Evolutionary conservation across 139 green algal genomes (phyloP), one percentile per base, ranked within the genome.

Genomic region (Limnomonas spitsbergensis): DNA sequence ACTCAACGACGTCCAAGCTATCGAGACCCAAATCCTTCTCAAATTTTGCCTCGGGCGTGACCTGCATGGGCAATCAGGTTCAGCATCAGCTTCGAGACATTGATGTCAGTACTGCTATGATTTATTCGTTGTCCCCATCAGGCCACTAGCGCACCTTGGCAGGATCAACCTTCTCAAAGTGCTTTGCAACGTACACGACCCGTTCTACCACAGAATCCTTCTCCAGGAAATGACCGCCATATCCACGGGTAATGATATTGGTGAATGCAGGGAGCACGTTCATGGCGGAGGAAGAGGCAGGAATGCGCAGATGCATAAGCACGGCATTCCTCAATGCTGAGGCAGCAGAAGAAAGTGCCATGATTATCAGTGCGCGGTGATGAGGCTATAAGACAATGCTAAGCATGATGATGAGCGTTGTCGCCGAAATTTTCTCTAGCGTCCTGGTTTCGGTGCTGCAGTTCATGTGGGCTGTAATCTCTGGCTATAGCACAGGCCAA

Each of bases 111-210:
- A 38, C 27, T 38, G 27, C 27, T 24, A 34, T 20, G 9, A 61
- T 9, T n/a, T n/a, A n/a, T 38, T 31, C 31, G 66, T 47, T 2
- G 3, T 54, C 56, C 26, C 31, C 56, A 37, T n/a, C n/a, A 69
- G 3, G 27, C 34, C 40, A 52, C n/a, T 7, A 34, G 27, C n/a
- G 40, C 82, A 97, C 96, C 94, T 98, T 98, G 47, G 78, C 78
- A 24, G 88, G 86, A 67, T 99, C 95, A 14, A 98, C 94, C 86
- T 99, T 99, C 67, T 98, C 91, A 87, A 98, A 98, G 81, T 97
- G 93, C 86, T 98, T 99, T 37, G 98, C 91, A 2, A 98, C 93
- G 47, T 88, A 82, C 0, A 99, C 47, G 20, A 99, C 91, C 0
- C 96, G 87, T 38, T 98, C 91, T 34, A 92, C 97, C 24, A 99